A percentile compares a stretch with the other conserved stretches of the same genome.
Evolutionary conservation across 2,329 filamentous ascomycete species (phyloP).

Genomic region (Penicillium sp.): DNA sequence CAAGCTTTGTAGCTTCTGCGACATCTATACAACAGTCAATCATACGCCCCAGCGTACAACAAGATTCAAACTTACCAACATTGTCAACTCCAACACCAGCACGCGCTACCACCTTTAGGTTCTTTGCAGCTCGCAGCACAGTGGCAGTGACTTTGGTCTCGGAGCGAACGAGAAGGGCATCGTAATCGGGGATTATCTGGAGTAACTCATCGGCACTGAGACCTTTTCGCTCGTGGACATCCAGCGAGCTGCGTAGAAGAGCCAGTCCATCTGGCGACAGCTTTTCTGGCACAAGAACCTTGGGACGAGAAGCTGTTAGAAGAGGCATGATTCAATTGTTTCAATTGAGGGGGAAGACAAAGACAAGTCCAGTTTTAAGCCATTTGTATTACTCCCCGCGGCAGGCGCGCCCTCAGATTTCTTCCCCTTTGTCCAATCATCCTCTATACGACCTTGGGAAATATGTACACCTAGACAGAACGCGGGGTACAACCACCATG

Average conservation of each 20-base stretch:
- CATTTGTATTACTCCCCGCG: background rate
- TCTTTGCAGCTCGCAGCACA: conserved; percentile 65
- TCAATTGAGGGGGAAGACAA: background rate
- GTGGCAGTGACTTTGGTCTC: conserved; percentile 76
- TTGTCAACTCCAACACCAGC: conserved; percentile 84
- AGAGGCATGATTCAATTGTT: conserved; percentile 18
- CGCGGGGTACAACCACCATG: conserved; percentile 14
- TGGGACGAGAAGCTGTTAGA: conserved; percentile 38
- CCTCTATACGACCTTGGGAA: background rate
- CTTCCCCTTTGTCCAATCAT: background rate
- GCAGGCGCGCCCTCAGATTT: conserved; percentile 4
- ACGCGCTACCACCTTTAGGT: conserved; percentile 73
- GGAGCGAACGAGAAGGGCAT: conserved; percentile 75
- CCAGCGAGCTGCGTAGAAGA: conserved; percentile 64
- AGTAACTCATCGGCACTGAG: conserved; percentile 64
- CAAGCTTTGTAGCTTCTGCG: conserved; percentile 66
- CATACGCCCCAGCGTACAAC: background rate
- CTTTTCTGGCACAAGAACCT: conserved; percentile 75
- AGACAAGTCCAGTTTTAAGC: background rate
- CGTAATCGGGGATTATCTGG: conserved; percentile 67
- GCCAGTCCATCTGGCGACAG: conserved; percentile 75
- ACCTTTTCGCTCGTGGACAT: conserved; percentile 67
- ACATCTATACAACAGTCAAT: conserved; percentile 52
- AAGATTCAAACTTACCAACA: conserved; percentile 50
- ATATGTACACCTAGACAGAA: background rate